Percentiles rank a stretch among this genome's conserved stretches.
Evolutionary conservation across 192 early-diverging fungal genomes (phyloP).

Genomic region (Backusella westeae): DNA sequence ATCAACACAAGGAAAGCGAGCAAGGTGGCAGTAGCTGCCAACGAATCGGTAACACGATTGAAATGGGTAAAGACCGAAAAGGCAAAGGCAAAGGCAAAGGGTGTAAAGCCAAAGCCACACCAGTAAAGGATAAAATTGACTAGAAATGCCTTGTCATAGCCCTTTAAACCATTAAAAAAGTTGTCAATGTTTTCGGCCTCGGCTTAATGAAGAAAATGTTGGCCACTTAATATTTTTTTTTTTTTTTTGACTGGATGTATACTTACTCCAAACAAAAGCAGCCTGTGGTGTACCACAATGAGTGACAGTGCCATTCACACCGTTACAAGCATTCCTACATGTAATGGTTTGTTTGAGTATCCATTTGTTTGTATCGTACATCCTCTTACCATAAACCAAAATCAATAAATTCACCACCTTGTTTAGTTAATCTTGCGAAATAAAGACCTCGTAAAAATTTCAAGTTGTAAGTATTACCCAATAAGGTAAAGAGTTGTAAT

Average conservation of each 20-base stretch:
- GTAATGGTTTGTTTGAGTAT: not conserved
- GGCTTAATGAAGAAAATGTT: not conserved
- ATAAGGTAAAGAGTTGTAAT: not conserved
- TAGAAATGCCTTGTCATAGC: not conserved
- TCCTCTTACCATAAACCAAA: not conserved
- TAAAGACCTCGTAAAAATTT: not conserved
- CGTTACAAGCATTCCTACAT: not conserved
- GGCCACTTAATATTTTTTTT: not conserved
- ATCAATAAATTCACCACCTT: not conserved
- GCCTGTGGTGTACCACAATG: not conserved
- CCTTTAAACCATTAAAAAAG: not conserved
- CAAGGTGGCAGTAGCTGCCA: not conserved
- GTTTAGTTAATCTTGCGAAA: not conserved
- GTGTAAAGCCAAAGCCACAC: not conserved
- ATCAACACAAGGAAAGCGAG: not conserved
- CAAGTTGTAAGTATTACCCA: not conserved
- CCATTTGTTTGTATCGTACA: no score
- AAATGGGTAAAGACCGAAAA: not conserved
- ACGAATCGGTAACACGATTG: not conserved
- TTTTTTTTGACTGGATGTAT: not conserved
- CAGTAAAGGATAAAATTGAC: not conserved
- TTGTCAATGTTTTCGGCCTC: not conserved
- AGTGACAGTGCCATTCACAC: not conserved
- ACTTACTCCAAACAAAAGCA: conserved; percentile 1
- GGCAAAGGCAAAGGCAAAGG: not conserved